Evolutionary conservation across 352 stramenopile species (phyloP), one percentile per base, ranked within the genome.

Genomic region (Pythium vanterpoolii): DNA sequence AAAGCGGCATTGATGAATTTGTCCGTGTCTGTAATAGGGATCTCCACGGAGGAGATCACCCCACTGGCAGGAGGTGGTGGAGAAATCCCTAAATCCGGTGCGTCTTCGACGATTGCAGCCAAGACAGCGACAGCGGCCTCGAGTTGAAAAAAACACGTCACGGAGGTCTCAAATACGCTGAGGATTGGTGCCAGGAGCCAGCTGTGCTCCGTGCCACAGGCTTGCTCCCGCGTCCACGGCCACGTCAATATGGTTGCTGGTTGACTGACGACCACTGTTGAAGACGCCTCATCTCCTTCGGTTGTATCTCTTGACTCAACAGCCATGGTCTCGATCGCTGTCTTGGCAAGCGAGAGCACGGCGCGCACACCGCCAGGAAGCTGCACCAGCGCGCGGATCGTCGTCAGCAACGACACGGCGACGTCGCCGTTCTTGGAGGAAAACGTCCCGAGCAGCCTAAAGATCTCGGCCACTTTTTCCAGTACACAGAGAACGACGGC

Each of bases 111-210:
- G 45, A 86, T 64, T 3, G 70, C 50, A 6, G 51, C 27, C 2
- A 83, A 52, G 0, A 66, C 68, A 16, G 42, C 56, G 11, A 83
- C 39, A 14, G 73, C 73, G 45, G 76, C 76, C 63, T 83, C 64
- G 33, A 86, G 67, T 55, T 86, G 68, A 9, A 52, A 67, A 40
- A 86, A 83, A 4, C 65, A 76, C 7, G 76, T 79, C 13, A 58
- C 26, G 0, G 60, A 52, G 10, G 64, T 67, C 47, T 76, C 63
- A 10, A 86, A 69, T 0, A 86, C 71, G 1, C 54, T 61, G 18
- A 83, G 34, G 19, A 86, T 46, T 0, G 76, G 76, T 3, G 60
- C n/a, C 0, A 86, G 48, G 1, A 86, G 46, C 4, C 45, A 19
- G 0, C 60, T 44, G 34, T 79, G 62, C 38, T 77, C 71, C 36